Evolutionary conservation across 1,284 basidiomycete genomes (phyloP), one percentile per base, ranked within the genome.

Genomic region (Cutaneotrichosporon sp.): DNA sequence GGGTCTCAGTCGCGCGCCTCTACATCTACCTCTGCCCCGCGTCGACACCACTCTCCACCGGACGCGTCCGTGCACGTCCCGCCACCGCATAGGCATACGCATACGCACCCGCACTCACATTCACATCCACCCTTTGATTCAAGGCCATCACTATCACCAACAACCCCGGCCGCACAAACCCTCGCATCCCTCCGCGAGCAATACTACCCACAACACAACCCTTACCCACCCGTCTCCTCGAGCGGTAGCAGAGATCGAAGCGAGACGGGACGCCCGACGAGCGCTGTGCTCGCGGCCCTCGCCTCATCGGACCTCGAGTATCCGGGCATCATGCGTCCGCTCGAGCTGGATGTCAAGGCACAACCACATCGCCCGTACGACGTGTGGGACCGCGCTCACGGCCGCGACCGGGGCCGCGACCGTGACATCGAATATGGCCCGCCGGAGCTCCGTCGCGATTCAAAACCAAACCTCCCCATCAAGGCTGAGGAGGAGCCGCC

Each of bases 241-340:
- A 34, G 47, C n/a, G 22, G 14, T 30, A 8, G 18, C 16, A 13
- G 51, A 1, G 42, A 46, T 2, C 42, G 7, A 8, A 46, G 42
- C 42, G 42, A 46, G 42, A 18, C 42, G 6, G 52, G 60, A 2
- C 56, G 60, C 8, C 65, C 62, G 7, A 64, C 61, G 46, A 51
- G 32, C 22, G 55, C 60, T 18, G 62, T 67, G 9, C 58, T 65
- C 11, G 63, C 66, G 8, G 66, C 66, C 2, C 14, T 65, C 4
- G 66, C 66, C 1, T 36, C 50, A 42, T 57, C 61, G 22, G 66
- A 67, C 55, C 58, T 65, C 4, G 63, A 63, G 58, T 65, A 67
- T 56, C 52, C 66, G 3, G 66, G 66, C 32, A 67, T 65, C 36
- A 62, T 67, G 60, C 50, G 58, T n/a, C 66, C 66, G 5, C 40